Evolutionary conservation across 345 rosid genomes (phyloP), one percentile per base, ranked within the genome.

Genomic region (Sonneratia caseolaris): DNA sequence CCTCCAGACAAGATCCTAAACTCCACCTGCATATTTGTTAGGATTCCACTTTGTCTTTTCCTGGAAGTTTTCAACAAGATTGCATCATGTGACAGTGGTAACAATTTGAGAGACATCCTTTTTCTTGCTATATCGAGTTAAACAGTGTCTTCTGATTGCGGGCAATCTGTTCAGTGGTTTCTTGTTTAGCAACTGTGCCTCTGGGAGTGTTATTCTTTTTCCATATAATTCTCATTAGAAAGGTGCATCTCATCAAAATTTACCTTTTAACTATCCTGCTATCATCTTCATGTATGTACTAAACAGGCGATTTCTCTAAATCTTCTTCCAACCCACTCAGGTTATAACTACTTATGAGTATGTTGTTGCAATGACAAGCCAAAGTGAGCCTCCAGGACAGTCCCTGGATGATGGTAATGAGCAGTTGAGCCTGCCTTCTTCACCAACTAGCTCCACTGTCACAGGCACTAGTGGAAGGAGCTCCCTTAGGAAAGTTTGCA

Each of bases 341-440:
- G 98, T 96, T 67, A 89, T 94, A 75, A 91, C 97, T 32, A 94
- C 97, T 72, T 91, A 89, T 65, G 98, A 94, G 77, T 91, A 91
- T 77, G 91, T 91, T 75, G 88, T 91, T 72, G 97, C 98, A 59
- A 83, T 94, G 91, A 89, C 96, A 83, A 87, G 90, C 16, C 96
- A 84, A 76, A 87, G 86, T 48, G 98, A 91, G 71, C 85, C 83
- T 37, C 91, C 89, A 37, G 97, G 89, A 71, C 88, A 82, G 48
- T 89, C 91, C 65, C 73, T 82, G 40, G 94, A 85, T 70, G 98
- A 79, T 51, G 86, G 83, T 71, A 93, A 88, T 69, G 72, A 70
- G 65, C 90, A 83, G 70, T 90, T 79, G 73, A 91, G 92, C 76
- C 76, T 86, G 78, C 86, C 84, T 65, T 78, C 89, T 69, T 94